Evolutionary conservation across 2,329 filamentous ascomycete species (phyloP), one percentile per base, ranked within the genome.

Genomic region (Pseudonectria foliicola): DNA sequence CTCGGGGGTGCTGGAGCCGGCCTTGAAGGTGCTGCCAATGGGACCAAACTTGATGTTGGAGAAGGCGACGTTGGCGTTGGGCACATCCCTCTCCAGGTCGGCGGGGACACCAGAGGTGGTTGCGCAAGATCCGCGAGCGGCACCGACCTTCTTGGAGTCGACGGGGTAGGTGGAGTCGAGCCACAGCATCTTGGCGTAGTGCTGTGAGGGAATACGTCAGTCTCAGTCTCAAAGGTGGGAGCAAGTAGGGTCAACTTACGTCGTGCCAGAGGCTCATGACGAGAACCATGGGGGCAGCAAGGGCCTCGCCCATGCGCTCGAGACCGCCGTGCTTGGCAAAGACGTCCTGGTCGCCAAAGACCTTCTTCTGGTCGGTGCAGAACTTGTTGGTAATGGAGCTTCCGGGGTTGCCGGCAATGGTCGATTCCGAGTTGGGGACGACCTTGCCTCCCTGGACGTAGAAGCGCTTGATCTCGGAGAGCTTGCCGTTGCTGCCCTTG

Each of bases 171-270:
- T 72, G 41, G 73, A 75, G 66, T 86, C 82, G 49, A 87, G 73
- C 82, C 82, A 86, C 51, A 82, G 71, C 80, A 86, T 85, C 62
- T 80, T 71, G 52, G 73, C 63, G 40, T 72, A 60, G 60, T 83
- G 73, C 57, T 60, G n/a, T 10, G 13, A 16, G 8, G 7, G 13
- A 27, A 11, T 27, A 15, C 18, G 10, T 27, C 24, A 38, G 23
- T 31, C 23, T 13, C 14, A n/a, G n/a, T n/a, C n/a, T n/a, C n/a
- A n/a, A n/a, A 21, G 11, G n/a, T 6, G 13, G 30, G 13, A 10
- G 11, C 15, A 13, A 6, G 15, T 25, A 37, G 15, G 5, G 18
- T 5, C 18, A 24, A 53, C 56, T 54, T 38, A 59, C 56, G 62
- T 85, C 80, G 53, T 82, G 75, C 76, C 76, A 80, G 40, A 71